Evolutionary conservation across 2,329 filamentous ascomycete genomes (phyloP).

Genomic region (Albophoma yamanashiensis): DNA sequence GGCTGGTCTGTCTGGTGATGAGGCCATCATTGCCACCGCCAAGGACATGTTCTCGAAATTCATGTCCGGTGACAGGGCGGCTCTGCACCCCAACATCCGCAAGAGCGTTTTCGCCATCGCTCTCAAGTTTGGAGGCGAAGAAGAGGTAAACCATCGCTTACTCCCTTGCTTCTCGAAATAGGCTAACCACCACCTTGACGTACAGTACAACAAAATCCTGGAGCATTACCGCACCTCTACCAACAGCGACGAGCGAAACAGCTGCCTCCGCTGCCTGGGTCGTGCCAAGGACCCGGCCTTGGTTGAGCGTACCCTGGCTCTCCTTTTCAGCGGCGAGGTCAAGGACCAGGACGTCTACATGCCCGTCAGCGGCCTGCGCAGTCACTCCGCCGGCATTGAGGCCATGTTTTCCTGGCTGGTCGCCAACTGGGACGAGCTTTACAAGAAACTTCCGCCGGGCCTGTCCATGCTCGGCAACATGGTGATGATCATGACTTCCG

Average conservation of each 20-base stretch:
- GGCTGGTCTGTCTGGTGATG: slow-evolving; percentile 72
- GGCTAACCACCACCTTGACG: slow-evolving; percentile 5
- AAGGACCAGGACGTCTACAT: slow-evolving; percentile 94
- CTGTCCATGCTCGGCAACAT: slow-evolving; percentile 78
- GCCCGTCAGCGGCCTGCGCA: slow-evolving; percentile 68
- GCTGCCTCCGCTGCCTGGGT: slow-evolving; percentile 73
- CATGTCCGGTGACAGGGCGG: slow-evolving; percentile 63
- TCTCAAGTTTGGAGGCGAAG: slow-evolving; percentile 72
- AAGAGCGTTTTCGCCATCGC: slow-evolving; percentile 78
- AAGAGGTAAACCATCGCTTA: slow-evolving; percentile 46
- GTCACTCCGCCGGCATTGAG: slow-evolving; percentile 66
- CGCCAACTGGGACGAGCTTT: slow-evolving; percentile 77
- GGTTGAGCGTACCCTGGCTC: slow-evolving; percentile 67
- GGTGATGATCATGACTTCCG: slow-evolving; percentile 70
- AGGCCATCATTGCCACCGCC: slow-evolving; percentile 65
- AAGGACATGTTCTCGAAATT: slow-evolving; percentile 89
- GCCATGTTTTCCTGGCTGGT: slow-evolving; percentile 78
- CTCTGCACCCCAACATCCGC: slow-evolving; percentile 86
- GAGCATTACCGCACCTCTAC: slow-evolving; percentile 65
- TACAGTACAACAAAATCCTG: slow-evolving; percentile 63
- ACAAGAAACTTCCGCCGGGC: slow-evolving; percentile 73
- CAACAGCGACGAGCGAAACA: slow-evolving; percentile 76
- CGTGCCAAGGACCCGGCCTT: slow-evolving; percentile 67
- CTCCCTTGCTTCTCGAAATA: background rate
- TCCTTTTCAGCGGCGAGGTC: slow-evolving; percentile 70